Base-by-base conservation (phyloP, 441 rosid genomes). In the Populus hybrid region DNA sequence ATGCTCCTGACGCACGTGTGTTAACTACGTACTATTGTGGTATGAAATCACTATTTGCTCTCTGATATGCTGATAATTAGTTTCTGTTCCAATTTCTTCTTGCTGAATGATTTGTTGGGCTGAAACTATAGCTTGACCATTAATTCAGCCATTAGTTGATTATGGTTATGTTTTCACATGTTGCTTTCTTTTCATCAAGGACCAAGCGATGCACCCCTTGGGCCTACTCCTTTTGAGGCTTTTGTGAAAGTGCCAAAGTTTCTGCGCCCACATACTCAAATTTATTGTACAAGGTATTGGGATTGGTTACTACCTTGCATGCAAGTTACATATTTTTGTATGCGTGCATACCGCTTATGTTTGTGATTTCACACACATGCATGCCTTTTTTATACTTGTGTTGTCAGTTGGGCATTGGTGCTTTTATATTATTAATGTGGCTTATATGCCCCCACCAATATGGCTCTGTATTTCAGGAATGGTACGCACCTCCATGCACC, bases 1-100 rank as follows among this genome's bases (percentile, higher is more conserved):
- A 92, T 80, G 98, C 98, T 69, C 97, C 96, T 4, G 99, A 95
- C 86, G 98, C 99, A 63, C 98, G 99, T 77, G 88, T 95, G 77
- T 85, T 93, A 84, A 95, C 98, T 72, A 92, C 98, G 34, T 95
- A 95, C 81, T 95, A 95, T 81, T 92, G 92, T 79, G 99, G 98
- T 92, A 81, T 72, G 90, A 68, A 69, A 77, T 77, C 20, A 40
- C 66, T 77, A 71, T 12, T 46, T 46, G 57, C 74, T 66, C 63
- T 70, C 72, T 50, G 24, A 16, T 75, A 50, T 57, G 8, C 65
- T 75, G 30, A 63, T 79, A 11, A 32, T 46, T 18, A n/a, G 68
- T 72, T 42, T 34, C 10, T 46, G 30, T 64, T 70, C 46, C 59
- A 10, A 9, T 53, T 34, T 69, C 6, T 35, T 35, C 10, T 35